phyloP scores from a whole-genome alignment of 305 asterid species.

The Fraxinus dipetala region DNA sequence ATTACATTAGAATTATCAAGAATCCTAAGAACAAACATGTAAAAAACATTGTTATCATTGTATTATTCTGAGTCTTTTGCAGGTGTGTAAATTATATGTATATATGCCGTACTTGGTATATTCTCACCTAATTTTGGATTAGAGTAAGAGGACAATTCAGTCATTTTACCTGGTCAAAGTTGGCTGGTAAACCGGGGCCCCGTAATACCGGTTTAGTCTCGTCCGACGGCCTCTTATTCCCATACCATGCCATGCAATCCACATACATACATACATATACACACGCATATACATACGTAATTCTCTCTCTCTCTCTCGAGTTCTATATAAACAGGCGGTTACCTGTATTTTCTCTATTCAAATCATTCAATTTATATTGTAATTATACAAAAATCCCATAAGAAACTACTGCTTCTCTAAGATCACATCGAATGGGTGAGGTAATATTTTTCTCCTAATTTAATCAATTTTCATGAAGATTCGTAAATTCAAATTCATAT shows the following conservation, averaged over 20 bases:
- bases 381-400: background rate
- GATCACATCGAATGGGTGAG: conserved; percentile 55
- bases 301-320: background rate
- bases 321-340: conserved; percentile 42
- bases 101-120: background rate
- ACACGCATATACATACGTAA: background rate
- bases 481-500: background rate
- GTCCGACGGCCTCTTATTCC: background rate
- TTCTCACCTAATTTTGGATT: conserved; percentile 5
- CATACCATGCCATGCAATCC: background rate
- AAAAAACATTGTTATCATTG: background rate
- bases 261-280: background rate
- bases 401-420: background rate
- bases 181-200: background rate
- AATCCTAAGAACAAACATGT: background rate
- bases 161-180: conserved; percentile 25
- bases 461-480: background rate
- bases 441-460: conserved; percentile 26
- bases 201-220: background rate
- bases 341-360: conserved; percentile 49
- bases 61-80: conserved; percentile 19
- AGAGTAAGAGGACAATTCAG: background rate
- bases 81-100: background rate
- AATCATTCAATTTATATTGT: conserved; percentile 22
- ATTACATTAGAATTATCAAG: background rate